Conservation (phyloP, 2,329 filamentous ascomycete genomes). For the Penicillium sp. region DNA sequence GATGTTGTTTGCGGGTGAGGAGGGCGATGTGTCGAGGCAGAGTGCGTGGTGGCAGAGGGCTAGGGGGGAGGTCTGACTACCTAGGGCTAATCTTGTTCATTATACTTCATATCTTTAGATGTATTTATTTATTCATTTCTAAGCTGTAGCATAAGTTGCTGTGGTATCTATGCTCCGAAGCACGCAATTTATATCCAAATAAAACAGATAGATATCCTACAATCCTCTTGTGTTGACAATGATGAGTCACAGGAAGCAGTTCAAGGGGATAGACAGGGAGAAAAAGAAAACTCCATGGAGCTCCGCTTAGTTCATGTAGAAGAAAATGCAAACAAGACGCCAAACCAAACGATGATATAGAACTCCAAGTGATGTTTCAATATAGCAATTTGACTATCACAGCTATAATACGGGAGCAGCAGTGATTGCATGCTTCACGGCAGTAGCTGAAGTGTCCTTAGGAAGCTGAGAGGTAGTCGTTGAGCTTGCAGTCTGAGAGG, state of each 20-base stretch:
- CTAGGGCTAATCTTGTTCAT: too few relatives aligned
- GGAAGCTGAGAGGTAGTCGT: not conserved
- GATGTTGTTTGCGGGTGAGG: conserved; percentile 2
- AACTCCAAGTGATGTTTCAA: not conserved
- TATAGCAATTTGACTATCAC: not conserved
- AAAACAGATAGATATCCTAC: not conserved
- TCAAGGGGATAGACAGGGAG: not conserved
- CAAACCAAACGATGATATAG: not conserved
- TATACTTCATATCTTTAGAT: not conserved
- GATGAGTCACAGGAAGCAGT: not conserved
- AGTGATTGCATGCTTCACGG: not conserved
- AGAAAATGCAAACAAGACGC: conserved; percentile 5
- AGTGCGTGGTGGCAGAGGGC: conserved; percentile 9
- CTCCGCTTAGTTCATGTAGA: not conserved
- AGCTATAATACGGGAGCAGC: conserved; percentile 1
- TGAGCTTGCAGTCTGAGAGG: conserved; percentile 17
- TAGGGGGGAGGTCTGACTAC: not conserved
- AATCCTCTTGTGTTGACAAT: not conserved
- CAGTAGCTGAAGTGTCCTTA: not conserved
- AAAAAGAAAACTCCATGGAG: not conserved
- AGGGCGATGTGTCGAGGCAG: conserved; percentile 5
- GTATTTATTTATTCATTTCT: not conserved
- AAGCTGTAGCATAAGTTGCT: not conserved
- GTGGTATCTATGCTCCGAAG: not conserved
- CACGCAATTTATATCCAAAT: not conserved